Conservation (phyloP, 2,329 filamentous ascomycete species). For the Colletotrichum abscissum region DNA sequence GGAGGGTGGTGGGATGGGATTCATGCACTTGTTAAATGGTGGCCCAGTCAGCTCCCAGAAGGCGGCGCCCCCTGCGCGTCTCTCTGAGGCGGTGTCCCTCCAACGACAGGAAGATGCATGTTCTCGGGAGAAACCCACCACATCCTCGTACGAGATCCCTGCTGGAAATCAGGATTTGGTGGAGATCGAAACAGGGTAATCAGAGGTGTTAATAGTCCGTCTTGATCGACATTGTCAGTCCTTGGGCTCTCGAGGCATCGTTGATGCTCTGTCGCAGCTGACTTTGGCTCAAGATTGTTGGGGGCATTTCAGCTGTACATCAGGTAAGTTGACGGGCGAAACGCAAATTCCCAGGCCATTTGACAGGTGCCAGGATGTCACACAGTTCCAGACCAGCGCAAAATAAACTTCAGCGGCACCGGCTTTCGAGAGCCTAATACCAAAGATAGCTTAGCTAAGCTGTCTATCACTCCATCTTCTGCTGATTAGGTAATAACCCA, state of each 20-base stretch:
- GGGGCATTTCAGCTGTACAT: neutral
- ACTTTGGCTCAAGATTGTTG: neutral
- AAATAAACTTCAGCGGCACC: neutral
- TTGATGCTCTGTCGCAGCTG: neutral
- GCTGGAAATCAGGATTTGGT: conserved; percentile 1
- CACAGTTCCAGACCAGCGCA: neutral
- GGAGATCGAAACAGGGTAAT: neutral
- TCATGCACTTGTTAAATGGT: conserved; percentile 24
- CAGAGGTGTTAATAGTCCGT: neutral
- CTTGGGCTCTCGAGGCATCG: neutral
- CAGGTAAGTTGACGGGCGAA: neutral
- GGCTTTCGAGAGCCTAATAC: neutral
- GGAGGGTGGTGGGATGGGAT: conserved; percentile 6
- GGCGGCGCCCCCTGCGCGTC: conserved; percentile 17
- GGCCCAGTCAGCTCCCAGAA: conserved; percentile 1
- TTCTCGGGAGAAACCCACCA: conserved; percentile 31
- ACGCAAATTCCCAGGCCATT: neutral
- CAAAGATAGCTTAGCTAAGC: too few species aligned
- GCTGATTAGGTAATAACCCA: neutral
- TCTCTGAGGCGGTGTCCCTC: conserved; percentile 28
- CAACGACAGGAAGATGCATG: conserved; percentile 19
- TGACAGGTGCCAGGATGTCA: neutral
- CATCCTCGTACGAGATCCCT: conserved; percentile 7
- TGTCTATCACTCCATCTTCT: too few species aligned
- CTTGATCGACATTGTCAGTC: neutral